Evolutionary conservation across 2,329 filamentous ascomycete species (phyloP).

Genomic region (Alternaria solani): DNA sequence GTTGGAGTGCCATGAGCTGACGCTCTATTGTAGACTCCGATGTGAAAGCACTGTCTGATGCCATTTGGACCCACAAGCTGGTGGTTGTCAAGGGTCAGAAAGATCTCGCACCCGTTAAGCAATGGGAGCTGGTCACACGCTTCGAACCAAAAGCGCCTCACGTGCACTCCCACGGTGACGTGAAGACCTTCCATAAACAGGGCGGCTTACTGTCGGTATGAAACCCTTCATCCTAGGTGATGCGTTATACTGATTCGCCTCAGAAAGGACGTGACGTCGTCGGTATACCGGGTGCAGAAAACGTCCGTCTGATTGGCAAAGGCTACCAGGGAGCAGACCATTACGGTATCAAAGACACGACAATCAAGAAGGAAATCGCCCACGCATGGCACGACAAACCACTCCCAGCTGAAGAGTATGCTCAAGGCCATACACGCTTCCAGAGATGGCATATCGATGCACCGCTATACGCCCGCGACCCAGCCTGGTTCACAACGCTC

Average conservation of each 20-base stretch:
- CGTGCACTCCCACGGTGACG: not conserved
- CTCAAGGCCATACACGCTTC: constrained; percentile 55
- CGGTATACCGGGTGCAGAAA: constrained; percentile 52
- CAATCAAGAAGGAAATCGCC: constrained; percentile 35
- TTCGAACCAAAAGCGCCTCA: not conserved
- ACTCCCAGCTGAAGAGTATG: constrained; percentile 58
- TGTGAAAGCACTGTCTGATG: not conserved
- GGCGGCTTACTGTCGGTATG: too few relatives aligned
- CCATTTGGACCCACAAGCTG: not conserved
- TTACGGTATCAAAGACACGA: constrained; percentile 54
- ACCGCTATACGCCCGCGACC: constrained; percentile 54
- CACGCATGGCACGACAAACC: constrained; percentile 52
- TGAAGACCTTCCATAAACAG: too few relatives aligned
- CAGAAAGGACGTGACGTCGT: too few relatives aligned
- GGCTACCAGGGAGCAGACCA: constrained; percentile 57
- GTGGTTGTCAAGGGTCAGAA: not conserved
- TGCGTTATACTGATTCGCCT: too few relatives aligned
- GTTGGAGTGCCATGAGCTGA: not conserved
- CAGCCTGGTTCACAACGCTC: constrained; percentile 55
- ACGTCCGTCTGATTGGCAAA: constrained; percentile 57
- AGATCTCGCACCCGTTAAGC: not conserved
- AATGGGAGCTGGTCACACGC: not conserved
- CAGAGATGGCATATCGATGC: constrained; percentile 62
- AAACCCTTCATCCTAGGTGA: too few relatives aligned
- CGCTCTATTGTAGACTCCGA: not conserved